Percentiles rank a stretch among this genome's conserved stretches.
These are phyloP conservation scores for Epithemia pelagica DNA, from an alignment of 108 stramenopile species.

Conservation along the genomic window DNA sequence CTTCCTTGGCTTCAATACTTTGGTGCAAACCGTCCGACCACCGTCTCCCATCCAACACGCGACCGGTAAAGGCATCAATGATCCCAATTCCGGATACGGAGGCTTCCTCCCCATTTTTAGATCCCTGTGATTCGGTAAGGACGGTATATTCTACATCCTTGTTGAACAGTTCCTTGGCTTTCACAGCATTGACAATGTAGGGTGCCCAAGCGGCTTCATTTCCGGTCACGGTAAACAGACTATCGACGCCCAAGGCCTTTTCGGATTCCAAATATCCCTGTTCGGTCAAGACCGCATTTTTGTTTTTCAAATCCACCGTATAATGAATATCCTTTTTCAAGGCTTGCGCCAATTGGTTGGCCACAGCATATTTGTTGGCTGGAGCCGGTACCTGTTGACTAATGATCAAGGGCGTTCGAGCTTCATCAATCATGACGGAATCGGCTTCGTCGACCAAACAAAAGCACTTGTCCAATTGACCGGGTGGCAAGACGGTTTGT, in stretches of 20 bases:
- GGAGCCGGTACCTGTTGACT: constrained; percentile 84
- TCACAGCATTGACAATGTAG: constrained; percentile 83
- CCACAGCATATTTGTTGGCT: constrained; percentile 71
- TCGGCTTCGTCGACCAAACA: constrained; percentile 96
- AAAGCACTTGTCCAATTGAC: constrained; percentile 72
- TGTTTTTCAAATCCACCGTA: constrained; percentile 88
- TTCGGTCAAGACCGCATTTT: constrained; percentile 83
- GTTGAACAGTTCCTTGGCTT: constrained; percentile 91
- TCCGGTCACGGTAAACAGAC: constrained; percentile 70
- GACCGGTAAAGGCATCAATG: constrained; percentile 92
- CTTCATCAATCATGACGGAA: constrained; percentile 95
- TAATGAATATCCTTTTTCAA: constrained; percentile 86
- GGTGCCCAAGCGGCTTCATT: constrained; percentile 88
- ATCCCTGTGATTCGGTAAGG: constrained; percentile 30
- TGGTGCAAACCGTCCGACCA: constrained; percentile 96
- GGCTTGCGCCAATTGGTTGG: constrained; percentile 67
- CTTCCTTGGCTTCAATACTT: constrained; percentile 94
- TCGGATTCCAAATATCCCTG: constrained; percentile 83
- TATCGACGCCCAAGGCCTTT: constrained; percentile 72
- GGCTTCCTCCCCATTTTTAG: neutral
- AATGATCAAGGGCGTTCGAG: constrained; percentile 92
- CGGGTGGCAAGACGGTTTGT: constrained; percentile 73
- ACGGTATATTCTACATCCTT: constrained; percentile 88
- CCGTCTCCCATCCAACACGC: constrained; percentile 91
- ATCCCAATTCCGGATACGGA: constrained; percentile 67